Evolutionary conservation across 306 rosid species (phyloP).

Genomic region (Astragalus glycyphyllos): DNA sequence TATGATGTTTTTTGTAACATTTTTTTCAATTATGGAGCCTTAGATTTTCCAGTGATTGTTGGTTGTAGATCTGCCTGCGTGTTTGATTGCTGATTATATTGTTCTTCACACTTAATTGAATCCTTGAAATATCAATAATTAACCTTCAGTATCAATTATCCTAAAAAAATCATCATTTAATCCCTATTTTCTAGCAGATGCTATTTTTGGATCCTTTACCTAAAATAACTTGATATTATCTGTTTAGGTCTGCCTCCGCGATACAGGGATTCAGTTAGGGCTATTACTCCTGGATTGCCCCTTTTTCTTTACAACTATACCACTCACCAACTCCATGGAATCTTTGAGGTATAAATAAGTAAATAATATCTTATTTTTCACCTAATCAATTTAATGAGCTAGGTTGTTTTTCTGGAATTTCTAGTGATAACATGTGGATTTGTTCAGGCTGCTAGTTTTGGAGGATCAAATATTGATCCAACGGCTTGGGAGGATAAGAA

Average conservation of each 20-base stretch:
- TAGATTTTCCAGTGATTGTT: conserved; percentile 3
- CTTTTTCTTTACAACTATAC: conserved; percentile 98
- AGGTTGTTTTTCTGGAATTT: background rate
- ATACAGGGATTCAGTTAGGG: conserved; percentile 92
- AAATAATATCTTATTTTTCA: background rate
- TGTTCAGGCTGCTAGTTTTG: conserved; percentile 93
- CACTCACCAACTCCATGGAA: conserved; percentile 98
- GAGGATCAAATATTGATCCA: conserved; percentile 93
- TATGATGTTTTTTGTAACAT: too few relatives aligned
- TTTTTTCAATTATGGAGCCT: background rate
- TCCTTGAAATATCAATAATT: conserved; percentile 18
- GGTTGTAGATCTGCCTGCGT: background rate
- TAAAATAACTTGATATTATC: background rate
- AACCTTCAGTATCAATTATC: background rate
- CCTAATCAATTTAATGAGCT: background rate
- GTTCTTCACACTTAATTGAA: conserved; percentile 1
- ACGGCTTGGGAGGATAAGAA: conserved; percentile 99
- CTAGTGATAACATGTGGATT: conserved; percentile 8
- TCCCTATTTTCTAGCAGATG: too few relatives aligned
- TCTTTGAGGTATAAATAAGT: conserved; percentile 73
- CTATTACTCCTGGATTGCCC: conserved; percentile 96
- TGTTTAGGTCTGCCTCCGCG: conserved; percentile 90
- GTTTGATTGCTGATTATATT: background rate
- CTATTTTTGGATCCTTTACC: too few relatives aligned
- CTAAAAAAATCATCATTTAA: too few relatives aligned